Evolutionary conservation across 2,329 filamentous ascomycete species (phyloP).

Genomic region (Coniochaeta hoffmannii): DNA sequence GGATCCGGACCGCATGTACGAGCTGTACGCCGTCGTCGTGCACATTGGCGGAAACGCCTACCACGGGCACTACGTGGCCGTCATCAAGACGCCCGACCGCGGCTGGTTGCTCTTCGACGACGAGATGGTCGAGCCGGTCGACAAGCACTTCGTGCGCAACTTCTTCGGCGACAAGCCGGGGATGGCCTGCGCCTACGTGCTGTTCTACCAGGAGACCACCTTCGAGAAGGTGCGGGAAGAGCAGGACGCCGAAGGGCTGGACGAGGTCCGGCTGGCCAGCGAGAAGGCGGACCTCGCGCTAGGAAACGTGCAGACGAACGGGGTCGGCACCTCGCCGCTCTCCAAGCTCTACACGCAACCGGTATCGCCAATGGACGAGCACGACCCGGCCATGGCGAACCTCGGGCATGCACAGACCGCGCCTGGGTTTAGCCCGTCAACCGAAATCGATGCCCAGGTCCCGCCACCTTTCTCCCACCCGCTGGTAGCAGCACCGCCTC

Average conservation of each 20-base stretch:
- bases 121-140: constrained; percentile 96
- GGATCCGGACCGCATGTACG: constrained; percentile 88
- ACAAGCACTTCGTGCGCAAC: constrained; percentile 91
- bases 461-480: constrained; percentile 16
- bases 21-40: constrained; percentile 93
- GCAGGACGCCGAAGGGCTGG: constrained; percentile 71
- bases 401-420: constrained; percentile 63
- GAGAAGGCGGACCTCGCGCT: constrained; percentile 49
- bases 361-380: constrained; percentile 34
- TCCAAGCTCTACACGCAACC: constrained; percentile 45
- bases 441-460: constrained; percentile 10
- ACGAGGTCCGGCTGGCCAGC: constrained; percentile 50
- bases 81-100: constrained; percentile 93
- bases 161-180: constrained; percentile 94
- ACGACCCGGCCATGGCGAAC: constrained; percentile 41
- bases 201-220: constrained; percentile 93
- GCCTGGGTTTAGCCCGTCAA: constrained; percentile 29
- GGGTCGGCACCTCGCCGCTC: constrained; percentile 31
- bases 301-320: constrained; percentile 34
- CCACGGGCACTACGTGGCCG: constrained; percentile 94
- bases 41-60: constrained; percentile 96
- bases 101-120: constrained; percentile 97
- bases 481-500: constrained; percentile 21
- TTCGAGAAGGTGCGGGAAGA: constrained; percentile 64
- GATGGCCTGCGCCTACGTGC: constrained; percentile 88